Conservation (phyloP, 305 asterid genomes). For the Petunia hybrid region DNA sequence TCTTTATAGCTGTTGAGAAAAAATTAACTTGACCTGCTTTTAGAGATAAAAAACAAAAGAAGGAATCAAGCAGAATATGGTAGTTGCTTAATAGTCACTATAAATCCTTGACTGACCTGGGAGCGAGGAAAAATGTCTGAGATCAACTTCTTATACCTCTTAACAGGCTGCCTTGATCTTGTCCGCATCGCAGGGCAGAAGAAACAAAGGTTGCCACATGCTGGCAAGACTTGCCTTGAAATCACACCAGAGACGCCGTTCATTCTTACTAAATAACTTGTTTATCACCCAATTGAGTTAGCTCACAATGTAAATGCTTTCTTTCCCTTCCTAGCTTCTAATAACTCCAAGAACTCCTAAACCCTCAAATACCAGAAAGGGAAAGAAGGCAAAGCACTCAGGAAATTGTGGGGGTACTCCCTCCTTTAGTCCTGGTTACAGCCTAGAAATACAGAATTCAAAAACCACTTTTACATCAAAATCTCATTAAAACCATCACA, state of each 20-base stretch:
- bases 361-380: slow-evolving; percentile 59
- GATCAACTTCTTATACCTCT: slow-evolving; percentile 98
- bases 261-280: slow-evolving; percentile 49
- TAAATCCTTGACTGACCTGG: slow-evolving; percentile 65
- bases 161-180: slow-evolving; percentile 98
- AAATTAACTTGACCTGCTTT: background rate
- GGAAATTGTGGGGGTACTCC: slow-evolving; percentile 68
- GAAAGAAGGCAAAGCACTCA: slow-evolving; percentile 58
- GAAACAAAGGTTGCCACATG: slow-evolving; percentile 92
- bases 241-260: slow-evolving; percentile 87
- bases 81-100: slow-evolving; percentile 22
- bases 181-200: slow-evolving; percentile 93
- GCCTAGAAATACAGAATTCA: background rate
- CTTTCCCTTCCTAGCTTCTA: slow-evolving; percentile 72
- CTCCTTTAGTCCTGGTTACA: slow-evolving; percentile 32
- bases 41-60: background rate
- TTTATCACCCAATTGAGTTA: slow-evolving; percentile 4
- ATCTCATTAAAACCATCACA: slow-evolving; percentile 43
- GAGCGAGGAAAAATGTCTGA: slow-evolving; percentile 85
- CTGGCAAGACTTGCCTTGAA: slow-evolving; percentile 97
- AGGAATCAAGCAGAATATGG: slow-evolving; percentile 19
- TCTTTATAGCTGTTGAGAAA: background rate
- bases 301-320: slow-evolving; percentile 46
- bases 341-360: slow-evolving; percentile 38
- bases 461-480: slow-evolving; percentile 40